These are phyloP conservation scores for Salicornia ramosissima DNA, from an alignment of 148 eudicot species.

Conservation along the genomic window DNA sequence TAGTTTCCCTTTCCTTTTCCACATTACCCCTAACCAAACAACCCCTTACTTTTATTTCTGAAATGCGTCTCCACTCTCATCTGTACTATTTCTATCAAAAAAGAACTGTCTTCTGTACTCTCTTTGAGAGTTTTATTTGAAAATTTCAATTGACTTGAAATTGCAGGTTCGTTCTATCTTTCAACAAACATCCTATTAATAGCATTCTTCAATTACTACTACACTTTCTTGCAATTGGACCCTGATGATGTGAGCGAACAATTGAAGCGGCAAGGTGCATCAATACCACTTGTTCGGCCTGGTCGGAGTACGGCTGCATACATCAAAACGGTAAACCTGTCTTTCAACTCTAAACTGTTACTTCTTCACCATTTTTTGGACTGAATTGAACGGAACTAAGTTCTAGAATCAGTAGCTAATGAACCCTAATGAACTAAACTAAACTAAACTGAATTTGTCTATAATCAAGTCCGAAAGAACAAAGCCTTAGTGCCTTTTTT, in stretches of 20 bases:
- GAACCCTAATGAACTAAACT: too few species aligned
- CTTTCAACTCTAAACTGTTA: neutral
- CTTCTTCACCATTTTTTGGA: neutral
- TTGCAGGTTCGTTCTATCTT: conserved; percentile 71
- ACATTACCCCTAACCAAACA: too few species aligned
- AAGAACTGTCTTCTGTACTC: too few species aligned
- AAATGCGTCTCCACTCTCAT: too few species aligned
- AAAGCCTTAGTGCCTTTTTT: too few species aligned
- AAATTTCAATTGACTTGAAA: conserved; percentile 7
- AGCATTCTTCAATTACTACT: conserved; percentile 96
- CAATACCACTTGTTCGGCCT: conserved; percentile 96
- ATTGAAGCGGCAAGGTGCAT: conserved; percentile 96
- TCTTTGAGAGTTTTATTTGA: neutral
- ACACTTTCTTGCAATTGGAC: conserved; percentile 93
- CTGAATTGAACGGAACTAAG: too few species aligned
- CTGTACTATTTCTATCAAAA: too few species aligned
- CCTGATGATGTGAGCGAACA: conserved; percentile 98
- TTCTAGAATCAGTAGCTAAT: too few species aligned
- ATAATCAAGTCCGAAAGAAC: too few species aligned
- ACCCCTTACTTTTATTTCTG: too few species aligned
- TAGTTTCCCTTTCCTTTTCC: too few species aligned
- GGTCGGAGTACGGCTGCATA: conserved; percentile 83
- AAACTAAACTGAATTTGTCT: too few species aligned
- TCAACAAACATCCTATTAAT: conserved; percentile 84
- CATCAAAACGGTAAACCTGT: conserved; percentile 69